Conservation (phyloP, 768 basidiomycete genomes). For the Tulasnella sp. region DNA sequence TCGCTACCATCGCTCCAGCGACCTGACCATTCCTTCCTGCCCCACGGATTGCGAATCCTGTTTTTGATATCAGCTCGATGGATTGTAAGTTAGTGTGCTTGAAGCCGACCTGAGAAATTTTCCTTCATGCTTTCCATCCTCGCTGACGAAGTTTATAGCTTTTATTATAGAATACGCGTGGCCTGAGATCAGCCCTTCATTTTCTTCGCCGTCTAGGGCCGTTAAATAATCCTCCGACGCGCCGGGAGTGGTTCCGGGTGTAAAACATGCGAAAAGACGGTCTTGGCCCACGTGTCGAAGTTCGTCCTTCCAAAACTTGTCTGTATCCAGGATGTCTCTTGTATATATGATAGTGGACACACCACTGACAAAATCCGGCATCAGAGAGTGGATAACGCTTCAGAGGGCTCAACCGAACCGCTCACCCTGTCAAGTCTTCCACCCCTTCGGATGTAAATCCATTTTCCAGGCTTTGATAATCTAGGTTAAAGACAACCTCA, state of each 20-base stretch:
- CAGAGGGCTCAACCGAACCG: background rate
- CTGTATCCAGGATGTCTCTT: constrained; percentile 55
- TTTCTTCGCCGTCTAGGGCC: constrained; percentile 50
- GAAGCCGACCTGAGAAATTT: background rate
- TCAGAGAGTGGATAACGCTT: background rate
- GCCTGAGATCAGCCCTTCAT: constrained; percentile 33
- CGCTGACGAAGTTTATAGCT: constrained; percentile 46
- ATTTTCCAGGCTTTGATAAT: constrained; percentile 51
- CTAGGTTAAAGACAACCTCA: constrained; percentile 56
- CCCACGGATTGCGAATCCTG: constrained; percentile 59
- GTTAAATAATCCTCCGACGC: constrained; percentile 48
- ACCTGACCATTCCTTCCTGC: constrained; percentile 40
- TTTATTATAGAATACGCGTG: constrained; percentile 57
- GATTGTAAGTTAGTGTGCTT: background rate
- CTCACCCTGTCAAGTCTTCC: constrained; percentile 62
- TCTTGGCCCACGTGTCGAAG: constrained; percentile 54
- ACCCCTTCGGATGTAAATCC: constrained; percentile 55
- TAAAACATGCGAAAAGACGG: constrained; percentile 58
- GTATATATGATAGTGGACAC: constrained; percentile 31
- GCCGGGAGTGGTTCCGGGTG: constrained; percentile 37
- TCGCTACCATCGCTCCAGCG: constrained; percentile 28
- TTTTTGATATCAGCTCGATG: constrained; percentile 43
- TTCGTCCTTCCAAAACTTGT: constrained; percentile 60
- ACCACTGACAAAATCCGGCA: background rate
- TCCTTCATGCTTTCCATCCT: background rate